Evolutionary conservation across 257 asterid species (phyloP).

Genomic region (Parsonsia alboflavescens): DNA sequence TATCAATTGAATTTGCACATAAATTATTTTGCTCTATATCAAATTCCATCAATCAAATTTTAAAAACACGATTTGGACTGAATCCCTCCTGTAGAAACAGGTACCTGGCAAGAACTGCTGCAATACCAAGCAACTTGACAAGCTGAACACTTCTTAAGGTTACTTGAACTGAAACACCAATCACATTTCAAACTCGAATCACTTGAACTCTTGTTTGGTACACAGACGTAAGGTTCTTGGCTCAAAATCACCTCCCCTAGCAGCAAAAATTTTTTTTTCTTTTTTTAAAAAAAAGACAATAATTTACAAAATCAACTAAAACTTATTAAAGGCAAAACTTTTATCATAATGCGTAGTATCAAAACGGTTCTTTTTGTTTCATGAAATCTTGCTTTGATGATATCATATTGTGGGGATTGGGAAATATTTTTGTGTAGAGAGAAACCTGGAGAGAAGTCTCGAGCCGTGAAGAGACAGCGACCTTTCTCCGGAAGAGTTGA

Average conservation of each 20-base stretch:
- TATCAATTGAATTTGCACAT: not conserved
- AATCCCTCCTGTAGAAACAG: not conserved
- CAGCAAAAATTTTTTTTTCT: too few species aligned
- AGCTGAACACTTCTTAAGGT: slow-evolving; percentile 81
- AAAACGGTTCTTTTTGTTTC: not conserved
- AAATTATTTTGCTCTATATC: not conserved
- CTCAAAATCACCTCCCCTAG: slow-evolving; percentile 75
- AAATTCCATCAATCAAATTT: not conserved
- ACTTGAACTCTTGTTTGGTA: slow-evolving; percentile 53
- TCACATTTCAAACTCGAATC: slow-evolving; percentile 72
- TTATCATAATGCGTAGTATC: not conserved
- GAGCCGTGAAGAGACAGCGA: slow-evolving; percentile 66
- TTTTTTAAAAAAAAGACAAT: not conserved
- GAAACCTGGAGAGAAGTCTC: slow-evolving; percentile 75
- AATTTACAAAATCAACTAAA: too few species aligned
- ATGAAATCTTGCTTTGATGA: not conserved
- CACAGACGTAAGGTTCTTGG: slow-evolving; percentile 73
- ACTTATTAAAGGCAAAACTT: not conserved
- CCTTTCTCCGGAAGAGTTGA: slow-evolving; percentile 67
- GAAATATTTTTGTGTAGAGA: not conserved
- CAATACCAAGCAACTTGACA: slow-evolving; percentile 84
- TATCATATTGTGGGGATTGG: not conserved
- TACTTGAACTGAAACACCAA: slow-evolving; percentile 59
- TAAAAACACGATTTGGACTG: not conserved
- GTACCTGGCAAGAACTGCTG: slow-evolving; percentile 76